phyloP scores from a whole-genome alignment of 352 stramenopile genomes.

The Phytophthora agathidicida region DNA sequence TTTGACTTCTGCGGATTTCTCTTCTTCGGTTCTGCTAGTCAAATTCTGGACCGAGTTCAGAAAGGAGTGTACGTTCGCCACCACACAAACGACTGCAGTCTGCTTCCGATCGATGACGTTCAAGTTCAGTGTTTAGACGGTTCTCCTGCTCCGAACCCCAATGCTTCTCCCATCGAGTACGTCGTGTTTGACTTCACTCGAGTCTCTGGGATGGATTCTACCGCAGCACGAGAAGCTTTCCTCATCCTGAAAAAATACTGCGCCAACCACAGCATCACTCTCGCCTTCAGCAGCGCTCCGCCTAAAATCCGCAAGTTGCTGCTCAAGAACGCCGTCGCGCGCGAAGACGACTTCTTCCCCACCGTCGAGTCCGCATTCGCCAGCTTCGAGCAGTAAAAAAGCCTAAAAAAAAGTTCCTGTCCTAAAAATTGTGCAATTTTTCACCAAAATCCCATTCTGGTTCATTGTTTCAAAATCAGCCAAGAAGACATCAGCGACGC shows the following conservation, averaged over 20 bases:
- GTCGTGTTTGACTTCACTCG: conserved; percentile 83
- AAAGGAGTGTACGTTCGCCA: conserved; percentile 62
- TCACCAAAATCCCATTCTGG: too few relatives aligned
- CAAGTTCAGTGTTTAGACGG: conserved; percentile 59
- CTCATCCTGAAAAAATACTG: conserved; percentile 77
- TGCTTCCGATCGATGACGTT: background rate
- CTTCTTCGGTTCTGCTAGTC: conserved; percentile 81
- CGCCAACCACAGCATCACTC: conserved; percentile 50
- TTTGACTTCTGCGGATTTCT: conserved; percentile 76
- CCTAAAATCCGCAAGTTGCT: conserved; percentile 57
- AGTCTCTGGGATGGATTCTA: conserved; percentile 84
- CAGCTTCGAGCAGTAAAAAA: too few relatives aligned
- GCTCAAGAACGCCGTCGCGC: conserved; percentile 62
- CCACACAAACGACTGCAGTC: too few relatives aligned
- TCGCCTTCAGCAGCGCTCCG: conserved; percentile 56
- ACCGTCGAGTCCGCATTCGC: background rate
- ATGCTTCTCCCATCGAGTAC: conserved; percentile 55
- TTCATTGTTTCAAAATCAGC: background rate
- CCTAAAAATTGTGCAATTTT: too few relatives aligned
- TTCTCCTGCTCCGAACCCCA: conserved; percentile 31
- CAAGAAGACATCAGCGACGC: background rate
- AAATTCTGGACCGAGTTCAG: conserved; percentile 73
- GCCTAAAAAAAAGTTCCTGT: too few relatives aligned
- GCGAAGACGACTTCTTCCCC: conserved; percentile 45
- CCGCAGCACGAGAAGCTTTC: conserved; percentile 65